phyloP scores from a whole-genome alignment of 805 yeast species.

The Candida michaelii region DNA sequence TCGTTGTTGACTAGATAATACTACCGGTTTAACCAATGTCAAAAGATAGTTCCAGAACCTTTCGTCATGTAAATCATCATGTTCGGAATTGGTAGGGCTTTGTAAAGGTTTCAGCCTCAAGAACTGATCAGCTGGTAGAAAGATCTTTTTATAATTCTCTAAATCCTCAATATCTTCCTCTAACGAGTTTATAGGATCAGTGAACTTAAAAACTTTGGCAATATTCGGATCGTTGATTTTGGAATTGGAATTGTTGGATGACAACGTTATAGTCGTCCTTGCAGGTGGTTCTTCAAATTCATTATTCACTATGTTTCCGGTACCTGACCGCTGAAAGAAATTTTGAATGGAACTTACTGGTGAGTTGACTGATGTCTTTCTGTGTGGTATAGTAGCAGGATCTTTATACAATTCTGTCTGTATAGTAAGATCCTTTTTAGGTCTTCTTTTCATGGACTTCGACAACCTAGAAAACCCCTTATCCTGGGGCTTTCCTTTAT shows the following conservation, averaged over 20 bases:
- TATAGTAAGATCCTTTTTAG: conserved; percentile 26
- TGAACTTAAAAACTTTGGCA: conserved; percentile 34
- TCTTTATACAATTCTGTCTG: conserved; percentile 23
- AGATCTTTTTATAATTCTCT: conserved; percentile 29
- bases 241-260: conserved; percentile 38
- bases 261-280: conserved; percentile 22
- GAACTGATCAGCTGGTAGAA: conserved; percentile 37
- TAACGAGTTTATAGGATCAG: conserved; percentile 28
- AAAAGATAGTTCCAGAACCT: conserved; percentile 20
- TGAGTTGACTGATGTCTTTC: conserved; percentile 28
- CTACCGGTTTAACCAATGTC: conserved; percentile 23
- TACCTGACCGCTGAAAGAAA: conserved; percentile 29
- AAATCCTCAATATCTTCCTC: conserved; percentile 21
- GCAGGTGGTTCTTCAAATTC: conserved; percentile 12
- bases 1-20: conserved; percentile 25
- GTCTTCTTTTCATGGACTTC: conserved; percentile 9
- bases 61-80: conserved; percentile 12
- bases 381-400: conserved; percentile 6
- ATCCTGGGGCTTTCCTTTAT: conserved; percentile 10
- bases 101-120: conserved; percentile 19
- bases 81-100: conserved; percentile 16
- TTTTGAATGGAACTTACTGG: conserved; percentile 34
- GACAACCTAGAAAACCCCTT: conserved; percentile 14
- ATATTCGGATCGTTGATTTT: conserved; percentile 27
- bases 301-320: neutral